Base-by-base conservation (phyloP, 2,329 filamentous ascomycete species). In the Metarhizium guizhouense region DNA sequence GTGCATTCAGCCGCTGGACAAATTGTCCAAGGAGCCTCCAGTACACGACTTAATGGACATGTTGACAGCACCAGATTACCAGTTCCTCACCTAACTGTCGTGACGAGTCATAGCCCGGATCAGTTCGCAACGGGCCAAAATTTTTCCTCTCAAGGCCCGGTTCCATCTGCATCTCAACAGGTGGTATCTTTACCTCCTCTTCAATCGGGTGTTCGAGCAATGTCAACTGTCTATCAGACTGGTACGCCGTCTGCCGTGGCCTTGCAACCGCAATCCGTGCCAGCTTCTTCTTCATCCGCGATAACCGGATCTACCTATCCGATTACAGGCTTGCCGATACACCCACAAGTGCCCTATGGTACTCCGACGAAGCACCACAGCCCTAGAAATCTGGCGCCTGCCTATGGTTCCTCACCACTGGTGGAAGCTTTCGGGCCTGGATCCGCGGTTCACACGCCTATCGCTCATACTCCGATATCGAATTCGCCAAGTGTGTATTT, bases 401-500 rank as follows among this genome's bases (percentile, higher is more conserved):
- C 76, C 6, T 74, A 65, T 58, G 66, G 64, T 0, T 93, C 89
- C 1, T 91, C 90, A 1, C 84, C 84, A 0, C 69, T 87, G n/a
- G 80, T 79, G n/a, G 82, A 84, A 16, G 77, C 82, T 25, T 87
- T 81, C 54, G 75, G 74, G 6, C 74, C 77, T 48, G 68, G 62
- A 51, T 80, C 82, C 2, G 71, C 75, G 11, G 74, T 79, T 11
- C 80, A 84, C 53, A 82, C 84, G 8, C 85, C 87, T 2, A 65
- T 71, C 43, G 63, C 63, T 4, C 80, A 84, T 51, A 82, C 84
- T 8, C 85, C 87, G 6, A 82, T 84, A 48, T 86, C 88, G 36
- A 81, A 94, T 60, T 97, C 94, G 36, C 93, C 93, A 1, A 92
- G 88, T 11, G 83, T 90, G 65, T 95, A 95, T 71, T 77, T 96